phyloP scores from a whole-genome alignment of 176 grass and related monocot genomes.

The Triticum urartu region DNA sequence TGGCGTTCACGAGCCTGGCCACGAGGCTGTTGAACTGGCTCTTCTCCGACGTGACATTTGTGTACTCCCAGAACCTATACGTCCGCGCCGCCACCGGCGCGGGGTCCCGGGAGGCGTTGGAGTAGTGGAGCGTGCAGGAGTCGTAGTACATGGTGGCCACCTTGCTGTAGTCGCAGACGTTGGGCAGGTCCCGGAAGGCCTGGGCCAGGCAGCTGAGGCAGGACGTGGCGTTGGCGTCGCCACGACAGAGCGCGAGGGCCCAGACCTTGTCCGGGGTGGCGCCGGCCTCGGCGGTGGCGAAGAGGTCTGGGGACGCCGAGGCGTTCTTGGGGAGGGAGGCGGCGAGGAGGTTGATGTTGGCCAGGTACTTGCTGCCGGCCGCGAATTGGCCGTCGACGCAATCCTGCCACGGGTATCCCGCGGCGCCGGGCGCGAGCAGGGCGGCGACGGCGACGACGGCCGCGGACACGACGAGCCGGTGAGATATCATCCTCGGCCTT shows the following conservation, averaged over 20 bases:
- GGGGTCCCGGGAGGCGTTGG: not conserved
- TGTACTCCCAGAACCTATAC: too few relatives aligned
- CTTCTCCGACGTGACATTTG: too few relatives aligned
- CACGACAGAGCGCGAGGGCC: not conserved
- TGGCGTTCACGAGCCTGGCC: too few relatives aligned
- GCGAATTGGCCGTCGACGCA: not conserved
- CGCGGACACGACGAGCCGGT: too few relatives aligned
- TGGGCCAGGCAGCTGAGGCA: constrained; percentile 28
- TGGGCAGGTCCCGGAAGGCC: constrained; percentile 1
- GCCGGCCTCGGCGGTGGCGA: constrained; percentile 12
- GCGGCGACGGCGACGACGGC: not conserved
- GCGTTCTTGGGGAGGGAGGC: constrained; percentile 20
- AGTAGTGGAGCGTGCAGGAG: constrained; percentile 27
- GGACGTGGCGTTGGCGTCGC: not conserved
- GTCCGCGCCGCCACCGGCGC: too few relatives aligned
- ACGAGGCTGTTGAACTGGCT: too few relatives aligned
- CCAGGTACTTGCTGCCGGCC: constrained; percentile 31
- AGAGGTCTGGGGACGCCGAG: constrained; percentile 22
- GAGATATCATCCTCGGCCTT: too few relatives aligned
- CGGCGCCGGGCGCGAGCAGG: not conserved
- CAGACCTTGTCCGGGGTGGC: constrained; percentile 3
- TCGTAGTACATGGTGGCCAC: constrained; percentile 29
- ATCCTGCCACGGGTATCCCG: not conserved
- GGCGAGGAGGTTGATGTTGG: constrained; percentile 28
- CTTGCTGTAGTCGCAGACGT: not conserved